A percentile compares a stretch with the other conserved stretches of the same genome.
Evolutionary conservation across 495 filamentous ascomycete genomes (phyloP).

Genomic region (Trichoderma asperelloides): DNA sequence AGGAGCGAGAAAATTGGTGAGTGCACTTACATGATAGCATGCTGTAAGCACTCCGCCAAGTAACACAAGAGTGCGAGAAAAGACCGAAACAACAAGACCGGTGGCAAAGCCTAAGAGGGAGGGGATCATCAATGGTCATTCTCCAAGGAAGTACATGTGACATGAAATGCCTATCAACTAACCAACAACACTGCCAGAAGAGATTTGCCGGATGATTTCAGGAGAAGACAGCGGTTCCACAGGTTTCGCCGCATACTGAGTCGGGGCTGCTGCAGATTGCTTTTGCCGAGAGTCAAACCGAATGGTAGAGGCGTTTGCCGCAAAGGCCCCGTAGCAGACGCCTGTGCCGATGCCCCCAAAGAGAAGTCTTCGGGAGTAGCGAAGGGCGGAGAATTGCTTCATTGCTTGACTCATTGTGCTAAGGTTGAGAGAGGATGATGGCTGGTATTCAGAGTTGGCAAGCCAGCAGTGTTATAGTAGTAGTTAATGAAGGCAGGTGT

Average conservation of each 20-base stretch:
- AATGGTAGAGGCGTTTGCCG: neutral
- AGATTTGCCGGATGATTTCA: neutral
- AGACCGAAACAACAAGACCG: neutral
- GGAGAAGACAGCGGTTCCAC: neutral
- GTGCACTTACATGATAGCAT: neutral
- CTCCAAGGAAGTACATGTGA: neutral
- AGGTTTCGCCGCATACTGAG: neutral
- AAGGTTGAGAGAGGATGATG: neutral
- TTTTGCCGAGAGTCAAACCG: neutral
- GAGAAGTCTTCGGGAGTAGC: neutral
- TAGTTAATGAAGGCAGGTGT: too few species aligned
- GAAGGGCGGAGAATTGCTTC: neutral
- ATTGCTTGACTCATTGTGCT: neutral
- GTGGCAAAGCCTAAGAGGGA: neutral
- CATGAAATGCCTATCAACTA: neutral
- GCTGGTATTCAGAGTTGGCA: too few species aligned
- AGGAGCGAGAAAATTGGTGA: neutral
- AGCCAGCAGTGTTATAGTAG: too few species aligned
- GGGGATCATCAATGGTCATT: neutral
- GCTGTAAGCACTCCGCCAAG: neutral
- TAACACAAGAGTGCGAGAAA: slow-evolving; percentile 8
- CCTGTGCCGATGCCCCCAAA: neutral
- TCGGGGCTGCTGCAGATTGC: neutral
- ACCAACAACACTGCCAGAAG: slow-evolving; percentile 4
- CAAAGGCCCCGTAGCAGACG: neutral